Percentiles rank a stretch among this genome's conserved stretches.
These are phyloP conservation scores for Daldinia vernicosa DNA, from an alignment of 495 filamentous ascomycete species.

Conservation along the genomic window DNA sequence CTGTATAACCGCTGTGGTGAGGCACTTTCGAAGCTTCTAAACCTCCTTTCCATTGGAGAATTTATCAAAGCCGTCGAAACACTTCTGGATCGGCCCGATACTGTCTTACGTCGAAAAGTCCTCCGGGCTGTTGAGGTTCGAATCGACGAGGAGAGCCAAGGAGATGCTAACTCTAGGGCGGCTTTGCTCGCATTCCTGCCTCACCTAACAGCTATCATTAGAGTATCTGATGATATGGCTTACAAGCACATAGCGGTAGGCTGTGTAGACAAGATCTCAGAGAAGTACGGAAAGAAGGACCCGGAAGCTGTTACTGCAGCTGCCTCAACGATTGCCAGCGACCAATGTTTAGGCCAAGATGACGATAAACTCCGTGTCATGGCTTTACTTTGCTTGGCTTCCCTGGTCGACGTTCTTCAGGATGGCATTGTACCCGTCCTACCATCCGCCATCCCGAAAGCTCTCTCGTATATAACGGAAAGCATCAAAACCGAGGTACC, in stretches of 20 bases:
- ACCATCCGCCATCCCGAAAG: slow-evolving; percentile 74
- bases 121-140: slow-evolving; percentile 80
- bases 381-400: slow-evolving; percentile 87
- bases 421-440: slow-evolving; percentile 85
- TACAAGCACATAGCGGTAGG: slow-evolving; percentile 83
- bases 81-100: slow-evolving; percentile 74
- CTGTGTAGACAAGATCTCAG: slow-evolving; percentile 89
- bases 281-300: slow-evolving; percentile 91
- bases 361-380: slow-evolving; percentile 78
- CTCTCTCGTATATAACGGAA: slow-evolving; percentile 71
- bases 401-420: slow-evolving; percentile 84
- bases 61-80: slow-evolving; percentile 85
- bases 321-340: slow-evolving; percentile 77
- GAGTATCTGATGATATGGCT: slow-evolving; percentile 71
- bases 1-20: slow-evolving; percentile 72
- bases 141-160: slow-evolving; percentile 71
- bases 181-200: slow-evolving; percentile 81
- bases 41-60: slow-evolving; percentile 80
- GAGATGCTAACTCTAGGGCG: slow-evolving; percentile 69
- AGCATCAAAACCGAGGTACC: slow-evolving; percentile 64
- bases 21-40: slow-evolving; percentile 75
- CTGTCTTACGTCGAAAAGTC: slow-evolving; percentile 78
- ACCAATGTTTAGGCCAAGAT: slow-evolving; percentile 74
- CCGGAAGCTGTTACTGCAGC: slow-evolving; percentile 69
- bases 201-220: slow-evolving; percentile 75